Conservation (phyloP, 2,329 filamentous ascomycete species). For the Fusarium sp. region DNA sequence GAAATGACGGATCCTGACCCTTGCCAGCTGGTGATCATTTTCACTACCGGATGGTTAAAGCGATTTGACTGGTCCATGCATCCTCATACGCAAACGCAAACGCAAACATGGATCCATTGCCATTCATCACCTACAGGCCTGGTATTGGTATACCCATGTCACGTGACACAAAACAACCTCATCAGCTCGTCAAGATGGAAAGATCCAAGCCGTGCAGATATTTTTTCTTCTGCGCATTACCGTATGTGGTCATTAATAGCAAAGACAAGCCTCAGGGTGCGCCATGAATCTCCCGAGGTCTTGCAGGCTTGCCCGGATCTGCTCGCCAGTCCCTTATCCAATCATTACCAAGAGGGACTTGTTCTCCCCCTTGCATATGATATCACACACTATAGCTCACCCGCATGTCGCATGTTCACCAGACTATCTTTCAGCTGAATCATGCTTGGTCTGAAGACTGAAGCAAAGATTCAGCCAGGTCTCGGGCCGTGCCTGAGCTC, state of each 20-base stretch:
- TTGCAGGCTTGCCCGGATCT: not conserved
- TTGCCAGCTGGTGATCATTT: conserved; percentile 25
- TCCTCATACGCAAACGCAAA: not conserved
- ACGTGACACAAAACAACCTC: conserved; percentile 29
- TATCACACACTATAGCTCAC: conserved; percentile 15
- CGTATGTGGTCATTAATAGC: conserved; percentile 1
- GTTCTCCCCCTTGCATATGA: conserved; percentile 33
- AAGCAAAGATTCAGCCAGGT: not conserved
- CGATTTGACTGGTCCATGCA: conserved; percentile 22
- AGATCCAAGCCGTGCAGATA: conserved; percentile 18
- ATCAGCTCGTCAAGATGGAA: not conserved
- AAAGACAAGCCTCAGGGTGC: conserved; percentile 7
- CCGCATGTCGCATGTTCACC: not conserved
- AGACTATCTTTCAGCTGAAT: conserved; percentile 8
- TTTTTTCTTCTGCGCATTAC: conserved; percentile 4
- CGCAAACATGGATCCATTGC: not conserved
- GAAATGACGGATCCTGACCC: conserved; percentile 24
- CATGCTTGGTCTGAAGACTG: not conserved
- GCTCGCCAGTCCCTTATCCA: conserved; percentile 5
- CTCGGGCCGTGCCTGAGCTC: conserved; percentile 1
- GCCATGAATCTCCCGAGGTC: not conserved
- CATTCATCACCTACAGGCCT: conserved; percentile 7
- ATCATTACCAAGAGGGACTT: conserved; percentile 8
- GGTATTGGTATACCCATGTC: conserved; percentile 17
- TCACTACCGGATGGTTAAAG: conserved; percentile 33